These are phyloP conservation scores for Pythium aphanidermatum DNA, from an alignment of 352 stramenopile species.

Conservation along the genomic window DNA sequence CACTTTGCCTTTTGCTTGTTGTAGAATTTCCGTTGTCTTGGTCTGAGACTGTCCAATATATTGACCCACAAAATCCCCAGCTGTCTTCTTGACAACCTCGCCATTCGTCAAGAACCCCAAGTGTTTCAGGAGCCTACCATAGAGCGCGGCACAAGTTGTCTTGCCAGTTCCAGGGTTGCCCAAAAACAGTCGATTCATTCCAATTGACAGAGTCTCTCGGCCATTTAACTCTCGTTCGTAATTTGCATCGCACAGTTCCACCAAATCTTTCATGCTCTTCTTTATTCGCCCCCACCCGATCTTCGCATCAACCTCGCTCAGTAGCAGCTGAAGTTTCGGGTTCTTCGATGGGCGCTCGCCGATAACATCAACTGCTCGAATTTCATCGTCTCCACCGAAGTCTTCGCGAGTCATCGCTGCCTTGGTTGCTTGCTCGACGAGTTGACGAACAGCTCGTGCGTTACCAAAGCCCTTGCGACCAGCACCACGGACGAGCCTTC, in stretches of 20 bases:
- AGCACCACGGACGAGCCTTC: slow-evolving; percentile 48
- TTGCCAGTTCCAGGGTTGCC: slow-evolving; percentile 91
- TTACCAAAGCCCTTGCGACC: slow-evolving; percentile 86
- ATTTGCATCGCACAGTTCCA: slow-evolving; percentile 74
- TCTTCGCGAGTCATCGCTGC: slow-evolving; percentile 65
- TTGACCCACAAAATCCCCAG: slow-evolving; percentile 81
- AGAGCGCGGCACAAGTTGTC: slow-evolving; percentile 88
- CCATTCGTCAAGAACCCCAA: slow-evolving; percentile 89
- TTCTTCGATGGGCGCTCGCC: slow-evolving; percentile 74
- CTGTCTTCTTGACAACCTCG: slow-evolving; percentile 84
- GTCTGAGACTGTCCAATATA: slow-evolving; percentile 82
- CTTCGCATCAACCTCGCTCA: slow-evolving; percentile 60
- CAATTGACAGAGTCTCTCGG: slow-evolving; percentile 46
- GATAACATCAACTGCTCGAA: slow-evolving; percentile 66
- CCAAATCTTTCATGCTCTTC: slow-evolving; percentile 59
- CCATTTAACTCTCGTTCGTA: slow-evolving; percentile 79
- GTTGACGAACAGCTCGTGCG: slow-evolving; percentile 64
- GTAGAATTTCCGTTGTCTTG: slow-evolving; percentile 82
- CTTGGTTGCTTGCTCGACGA: slow-evolving; percentile 61
- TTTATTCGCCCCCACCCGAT: slow-evolving; percentile 82
- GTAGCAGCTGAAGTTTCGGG: slow-evolving; percentile 45
- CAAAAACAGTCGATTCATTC: slow-evolving; percentile 86
- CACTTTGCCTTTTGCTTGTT: slow-evolving; percentile 83
- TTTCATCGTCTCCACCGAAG: slow-evolving; percentile 45
- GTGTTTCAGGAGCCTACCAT: slow-evolving; percentile 81